A percentile compares a stretch with the other conserved stretches of the same genome.
Conservation (phyloP, 2,329 filamentous ascomycete species). For the Mariannaea sp. region DNA sequence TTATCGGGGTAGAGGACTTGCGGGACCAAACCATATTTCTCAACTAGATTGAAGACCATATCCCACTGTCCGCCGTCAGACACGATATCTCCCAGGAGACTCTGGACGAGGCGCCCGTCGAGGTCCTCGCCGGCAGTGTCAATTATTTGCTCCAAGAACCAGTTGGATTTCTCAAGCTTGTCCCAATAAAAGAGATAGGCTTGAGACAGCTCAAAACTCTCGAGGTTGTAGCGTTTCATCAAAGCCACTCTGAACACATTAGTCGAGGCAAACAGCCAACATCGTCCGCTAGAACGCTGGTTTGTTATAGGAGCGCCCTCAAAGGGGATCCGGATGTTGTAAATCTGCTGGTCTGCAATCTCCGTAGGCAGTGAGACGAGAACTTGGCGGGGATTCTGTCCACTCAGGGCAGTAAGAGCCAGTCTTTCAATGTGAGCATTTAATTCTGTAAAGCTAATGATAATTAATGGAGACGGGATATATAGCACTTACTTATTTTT, state of each 20-base stretch:
- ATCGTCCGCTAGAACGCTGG: slow-evolving; percentile 79
- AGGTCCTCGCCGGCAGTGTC: slow-evolving; percentile 73
- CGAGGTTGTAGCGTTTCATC: slow-evolving; percentile 80
- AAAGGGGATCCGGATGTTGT: slow-evolving; percentile 81
- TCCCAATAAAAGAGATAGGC: slow-evolving; percentile 92
- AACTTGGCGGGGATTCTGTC: slow-evolving; percentile 67
- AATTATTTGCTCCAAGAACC: slow-evolving; percentile 83
- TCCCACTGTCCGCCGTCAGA: slow-evolving; percentile 90
- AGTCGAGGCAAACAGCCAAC: slow-evolving; percentile 92
- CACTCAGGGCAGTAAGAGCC: slow-evolving; percentile 73
- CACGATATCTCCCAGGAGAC: slow-evolving; percentile 69
- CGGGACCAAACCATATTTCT: slow-evolving; percentile 88
- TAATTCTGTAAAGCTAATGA: not conserved
- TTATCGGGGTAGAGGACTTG: slow-evolving; percentile 81
- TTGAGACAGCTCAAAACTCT: slow-evolving; percentile 84
- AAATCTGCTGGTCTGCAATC: slow-evolving; percentile 75
- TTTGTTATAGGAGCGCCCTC: slow-evolving; percentile 86
- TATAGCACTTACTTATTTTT: slow-evolving; percentile 60
- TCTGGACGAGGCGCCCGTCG: slow-evolving; percentile 74
- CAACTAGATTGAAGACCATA: slow-evolving; percentile 84
- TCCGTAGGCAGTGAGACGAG: slow-evolving; percentile 67
- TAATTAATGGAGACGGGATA: too few relatives aligned
- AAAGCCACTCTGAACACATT: slow-evolving; percentile 89
- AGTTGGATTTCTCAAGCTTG: slow-evolving; percentile 91
- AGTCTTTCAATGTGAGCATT: slow-evolving; percentile 55